Evolutionary conservation across 139 green algal species (phyloP), one percentile per base, ranked within the genome.

Genomic region (Asterochloris erici): DNA sequence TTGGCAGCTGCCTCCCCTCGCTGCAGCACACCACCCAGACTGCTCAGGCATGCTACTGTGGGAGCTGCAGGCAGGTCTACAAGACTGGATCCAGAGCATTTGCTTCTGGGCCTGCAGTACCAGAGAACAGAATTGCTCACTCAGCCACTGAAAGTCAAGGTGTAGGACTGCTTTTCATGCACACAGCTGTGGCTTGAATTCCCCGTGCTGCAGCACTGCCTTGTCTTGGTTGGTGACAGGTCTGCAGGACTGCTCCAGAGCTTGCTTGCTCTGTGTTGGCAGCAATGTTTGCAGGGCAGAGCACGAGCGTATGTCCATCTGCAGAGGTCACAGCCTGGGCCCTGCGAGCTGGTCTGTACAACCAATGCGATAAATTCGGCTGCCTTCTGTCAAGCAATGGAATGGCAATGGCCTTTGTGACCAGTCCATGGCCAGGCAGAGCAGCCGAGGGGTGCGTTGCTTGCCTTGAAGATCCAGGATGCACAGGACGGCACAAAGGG

Each of bases 401-500:
- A 73, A 24, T 24, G 23, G 66, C 66, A 73, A 73, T 73, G 66
- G 66, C 66, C 66, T 73, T 9, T 73, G 6, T 73, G 66, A 9
- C 66, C 66, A 73, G 4, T 73, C 66, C 23, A 9, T 73, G 19
- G 6, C 66, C 21, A 26, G 16, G 74, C 29, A 54, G 38, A 54
- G 38, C 38, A 54, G 38, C 38, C 38, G 6, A 26, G 17, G 66
- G 19, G 66, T 71, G 17, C 66, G 12, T 63, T 9, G 26, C 86
- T 12, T 71, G 92, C 92, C 91, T 91, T 90, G 84, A 90, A 97
- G 68, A 95, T 92, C 95, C 96, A 98, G 76, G 94, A 92, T 15
- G 91, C 93, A n/a, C 84, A 92, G 0, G 88, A 88, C 12, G 96
- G 95, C 38, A 90, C 86, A 85, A 92, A 99, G 29, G 83, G 70